Percentiles rank a stretch among this genome's conserved stretches.
Conservation (phyloP, 2,329 filamentous ascomycete species). For the Fusarium piperis region DNA sequence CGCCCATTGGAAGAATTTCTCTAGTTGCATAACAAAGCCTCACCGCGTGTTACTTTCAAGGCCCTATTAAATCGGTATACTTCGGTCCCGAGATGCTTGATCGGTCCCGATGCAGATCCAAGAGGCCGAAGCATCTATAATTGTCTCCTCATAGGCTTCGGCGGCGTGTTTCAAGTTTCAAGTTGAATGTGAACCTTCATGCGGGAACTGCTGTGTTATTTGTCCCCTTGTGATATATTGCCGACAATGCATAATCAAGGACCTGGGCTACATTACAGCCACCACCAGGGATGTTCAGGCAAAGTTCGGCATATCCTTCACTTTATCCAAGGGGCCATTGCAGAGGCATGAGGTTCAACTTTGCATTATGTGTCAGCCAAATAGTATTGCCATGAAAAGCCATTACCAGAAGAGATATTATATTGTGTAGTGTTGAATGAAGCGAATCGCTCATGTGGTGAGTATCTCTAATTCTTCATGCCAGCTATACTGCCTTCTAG, state of each 20-base stretch:
- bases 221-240: background rate
- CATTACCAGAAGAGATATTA: background rate
- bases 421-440: background rate
- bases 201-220: background rate
- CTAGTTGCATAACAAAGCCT: background rate
- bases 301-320: background rate
- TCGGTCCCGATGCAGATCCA: background rate
- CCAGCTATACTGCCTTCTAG: background rate
- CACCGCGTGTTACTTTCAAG: background rate
- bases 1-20: background rate
- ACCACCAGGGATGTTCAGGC: background rate
- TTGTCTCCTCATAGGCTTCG: background rate
- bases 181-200: background rate
- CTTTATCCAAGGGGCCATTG: background rate
- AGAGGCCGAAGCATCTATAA: background rate
- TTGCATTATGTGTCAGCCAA: background rate
- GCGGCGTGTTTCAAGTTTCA: background rate
- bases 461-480: background rate
- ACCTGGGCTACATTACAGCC: background rate
- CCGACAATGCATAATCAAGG: background rate
- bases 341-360: background rate
- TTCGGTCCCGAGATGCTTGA: background rate
- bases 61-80: background rate
- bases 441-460: rapidly evolving
- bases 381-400: background rate